Percentiles rank a stretch among this genome's conserved stretches.
phyloP scores from a whole-genome alignment of 192 early-diverging fungal genomes.

The Ambispora gerdemannii region DNA sequence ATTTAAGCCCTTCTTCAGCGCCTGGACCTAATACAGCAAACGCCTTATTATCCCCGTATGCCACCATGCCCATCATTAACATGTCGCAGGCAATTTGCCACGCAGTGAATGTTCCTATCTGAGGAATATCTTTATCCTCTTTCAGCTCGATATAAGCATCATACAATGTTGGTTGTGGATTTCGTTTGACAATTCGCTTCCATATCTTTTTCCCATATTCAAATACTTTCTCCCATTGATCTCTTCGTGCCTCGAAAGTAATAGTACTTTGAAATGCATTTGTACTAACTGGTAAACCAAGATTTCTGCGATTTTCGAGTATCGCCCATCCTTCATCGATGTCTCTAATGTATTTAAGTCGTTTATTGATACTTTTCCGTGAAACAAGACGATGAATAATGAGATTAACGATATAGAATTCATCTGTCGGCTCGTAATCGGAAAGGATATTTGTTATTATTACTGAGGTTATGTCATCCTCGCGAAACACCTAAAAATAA shows the following conservation, averaged over 20 bases:
- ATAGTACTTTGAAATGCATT: background rate
- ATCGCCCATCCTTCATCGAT: background rate
- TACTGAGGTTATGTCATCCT: background rate
- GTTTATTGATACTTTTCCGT: background rate
- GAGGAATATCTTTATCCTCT: background rate
- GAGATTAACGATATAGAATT: background rate
- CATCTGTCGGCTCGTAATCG: background rate
- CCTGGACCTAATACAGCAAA: background rate
- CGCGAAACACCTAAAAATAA: background rate
- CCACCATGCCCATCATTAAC: background rate
- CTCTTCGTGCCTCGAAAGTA: background rate
- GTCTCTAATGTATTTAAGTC: background rate
- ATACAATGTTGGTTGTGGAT: background rate
- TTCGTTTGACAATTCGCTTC: background rate
- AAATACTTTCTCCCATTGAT: background rate
- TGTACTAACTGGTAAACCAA: background rate
- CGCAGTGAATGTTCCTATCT: background rate
- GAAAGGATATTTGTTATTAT: background rate
- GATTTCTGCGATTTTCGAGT: background rate
- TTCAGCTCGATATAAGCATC: background rate
- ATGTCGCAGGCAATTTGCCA: background rate
- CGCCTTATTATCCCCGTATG: background rate
- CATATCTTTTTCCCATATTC: background rate
- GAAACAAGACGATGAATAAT: background rate
- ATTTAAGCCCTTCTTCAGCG: background rate